Percentiles rank a stretch among this genome's conserved stretches.
Conservation (phyloP, 257 asterid species). For the Perilla frutescens region DNA sequence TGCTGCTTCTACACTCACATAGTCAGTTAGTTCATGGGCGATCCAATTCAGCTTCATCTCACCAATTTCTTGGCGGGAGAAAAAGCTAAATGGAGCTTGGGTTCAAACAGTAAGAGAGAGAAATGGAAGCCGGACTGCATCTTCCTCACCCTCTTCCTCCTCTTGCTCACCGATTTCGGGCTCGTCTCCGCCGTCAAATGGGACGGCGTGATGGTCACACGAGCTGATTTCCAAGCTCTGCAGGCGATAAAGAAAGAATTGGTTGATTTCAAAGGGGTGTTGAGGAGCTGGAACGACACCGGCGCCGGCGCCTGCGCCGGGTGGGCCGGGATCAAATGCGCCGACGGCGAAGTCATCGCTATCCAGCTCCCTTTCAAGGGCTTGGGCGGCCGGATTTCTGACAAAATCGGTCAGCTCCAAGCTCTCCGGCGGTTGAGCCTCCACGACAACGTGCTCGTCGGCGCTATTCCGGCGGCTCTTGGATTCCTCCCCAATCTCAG, state of each 20-base stretch:
- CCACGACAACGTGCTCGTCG: constrained; percentile 75
- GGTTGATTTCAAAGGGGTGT: constrained; percentile 52
- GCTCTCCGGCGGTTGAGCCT: constrained; percentile 83
- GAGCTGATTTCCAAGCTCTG: constrained; percentile 56
- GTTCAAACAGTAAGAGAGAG: background rate
- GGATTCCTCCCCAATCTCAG: constrained; percentile 72
- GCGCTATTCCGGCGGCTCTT: constrained; percentile 65
- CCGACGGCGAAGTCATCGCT: constrained; percentile 61
- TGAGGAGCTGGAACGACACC: constrained; percentile 74
- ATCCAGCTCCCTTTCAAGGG: constrained; percentile 78
- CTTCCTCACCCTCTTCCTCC: constrained; percentile 35
- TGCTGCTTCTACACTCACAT: background rate
- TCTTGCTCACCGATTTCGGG: constrained; percentile 31
- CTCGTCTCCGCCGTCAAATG: constrained; percentile 42
- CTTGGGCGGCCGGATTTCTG: constrained; percentile 76
- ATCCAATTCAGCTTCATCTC: constrained; percentile 24
- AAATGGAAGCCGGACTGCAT: constrained; percentile 8
- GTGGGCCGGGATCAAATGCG: constrained; percentile 89
- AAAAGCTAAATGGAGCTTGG: constrained; percentile 23
- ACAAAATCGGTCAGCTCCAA: constrained; percentile 68
- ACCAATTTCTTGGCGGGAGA: background rate
- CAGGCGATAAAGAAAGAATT: constrained; percentile 50
- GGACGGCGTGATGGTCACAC: constrained; percentile 55
- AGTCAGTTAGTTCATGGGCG: constrained; percentile 28
- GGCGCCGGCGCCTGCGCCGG: constrained; percentile 71